Evolutionary conservation across 495 filamentous ascomycete genomes (phyloP), one percentile per base, ranked within the genome.

Genomic region (Astrocystis sublimbata): DNA sequence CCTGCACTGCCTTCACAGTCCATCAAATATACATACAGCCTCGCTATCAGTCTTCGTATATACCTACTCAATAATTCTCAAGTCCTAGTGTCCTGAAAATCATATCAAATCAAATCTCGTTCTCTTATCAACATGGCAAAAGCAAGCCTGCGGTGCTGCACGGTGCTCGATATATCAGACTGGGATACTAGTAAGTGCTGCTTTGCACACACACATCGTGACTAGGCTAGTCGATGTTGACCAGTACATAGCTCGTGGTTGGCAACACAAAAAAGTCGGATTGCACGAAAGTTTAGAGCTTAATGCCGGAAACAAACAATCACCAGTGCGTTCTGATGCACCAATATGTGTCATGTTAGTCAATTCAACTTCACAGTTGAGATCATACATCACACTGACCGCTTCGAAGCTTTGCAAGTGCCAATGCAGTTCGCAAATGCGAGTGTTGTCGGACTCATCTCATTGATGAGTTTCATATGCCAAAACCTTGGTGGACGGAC

Each of bases 401-500:
- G 15, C 13, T 13, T 30, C 33, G 40, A 26, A 62, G 60, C 52
- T 62, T 56, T 10, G 23, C 60, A 4, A 56, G 42, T 12, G 60
- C 60, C 41, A 49, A 47, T 15, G 12, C 5, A 21, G 28, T 62
- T 23, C 60, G 60, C 0, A 15, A 26, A 38, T 62, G 60, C 49
- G 41, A 30, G 19, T 30, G 6, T 8, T 62, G 60, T 21, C 19
- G 23, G n/a, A 8, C 13, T 1, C 19, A 38, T 33, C 56, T 62
- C 42, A 56, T 56, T 33, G 10, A 56, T 12, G 28, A 47, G 10
- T 49, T 56, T 7, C 21, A 4, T 5, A 62, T 62, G 60, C 60
- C 60, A 4, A 50, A 49, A 23, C 2, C 21, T 13, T 62, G 60
- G 60, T 62, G 60, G 60, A 47, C 60, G 2, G 38, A 62, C 23